Base-by-base conservation (phyloP, 1,284 basidiomycete genomes). In the Amylostereum chailletii region DNA sequence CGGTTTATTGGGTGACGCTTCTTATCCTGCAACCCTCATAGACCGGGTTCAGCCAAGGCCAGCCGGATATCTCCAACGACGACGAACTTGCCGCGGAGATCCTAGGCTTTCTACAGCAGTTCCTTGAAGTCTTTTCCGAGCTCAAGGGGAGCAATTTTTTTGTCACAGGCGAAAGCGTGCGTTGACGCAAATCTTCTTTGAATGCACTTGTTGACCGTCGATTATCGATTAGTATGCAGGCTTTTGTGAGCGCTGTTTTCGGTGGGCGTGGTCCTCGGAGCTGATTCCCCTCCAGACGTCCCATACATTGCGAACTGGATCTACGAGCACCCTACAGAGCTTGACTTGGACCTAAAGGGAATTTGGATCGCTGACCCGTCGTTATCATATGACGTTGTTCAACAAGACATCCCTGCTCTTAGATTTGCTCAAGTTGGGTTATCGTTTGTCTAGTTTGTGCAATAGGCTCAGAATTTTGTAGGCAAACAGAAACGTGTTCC, bases 401-500 rank as follows among this genome's bases (percentile, higher is more conserved):
- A 70, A 49, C 61, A 69, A 42, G 64, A 71, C 38, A 65, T 69
- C n/a, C 66, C 68, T 2, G 65, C 68, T 0, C 57, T 68, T 10
- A 62, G 64, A 37, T 68, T 69, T 46, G 65, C 62, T 29, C 63
- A 68, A 57, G 65, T 63, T 26, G 7, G 48, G 30, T 7, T 2
- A 11, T 33, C 19, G 19, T 19, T 19, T 19, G 19, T 19, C 19
- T 19, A 19, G 19, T 19, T 19, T 19, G 19, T 19, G 19, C 19
- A 19, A 19, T 19, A 19, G 11, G 11, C n/a, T 19, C n/a, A n/a
- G 26, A 46, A 47, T 3, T 27, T 29, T 36, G 19, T 50, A 76
- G 72, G 72, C 74, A 33, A 75, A 78, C 60, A 61, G 65, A 47
- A 76, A 77, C 55, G 64, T 78, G 10, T 77, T 78, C 67, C 70